phyloP scores from a whole-genome alignment of 345 rosid species.

The Physaria fendleri region DNA sequence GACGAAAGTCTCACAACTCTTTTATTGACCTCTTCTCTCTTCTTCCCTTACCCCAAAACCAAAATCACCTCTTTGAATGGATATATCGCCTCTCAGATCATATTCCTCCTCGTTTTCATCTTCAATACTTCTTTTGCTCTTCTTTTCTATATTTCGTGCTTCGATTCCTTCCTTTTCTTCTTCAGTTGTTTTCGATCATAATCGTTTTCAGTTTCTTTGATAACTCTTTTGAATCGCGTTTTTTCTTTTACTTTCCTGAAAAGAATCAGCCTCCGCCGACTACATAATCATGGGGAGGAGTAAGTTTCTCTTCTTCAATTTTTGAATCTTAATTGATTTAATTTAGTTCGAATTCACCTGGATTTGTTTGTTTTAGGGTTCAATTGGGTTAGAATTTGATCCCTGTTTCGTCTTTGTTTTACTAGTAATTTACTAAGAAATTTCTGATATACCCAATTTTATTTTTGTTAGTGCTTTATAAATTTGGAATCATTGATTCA shows the following conservation, averaged over 20 bases:
- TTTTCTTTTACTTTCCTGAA: not conserved
- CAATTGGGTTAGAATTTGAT: not conserved
- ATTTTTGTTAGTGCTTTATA: not conserved
- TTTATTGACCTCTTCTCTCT: slow-evolving; percentile 9
- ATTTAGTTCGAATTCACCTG: slow-evolving; percentile 1
- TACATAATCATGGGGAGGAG: slow-evolving; percentile 60
- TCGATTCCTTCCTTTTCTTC: slow-evolving; percentile 24
- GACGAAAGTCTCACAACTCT: slow-evolving; percentile 17
- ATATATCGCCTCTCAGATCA: slow-evolving; percentile 40
- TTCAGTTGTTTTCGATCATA: slow-evolving; percentile 12
- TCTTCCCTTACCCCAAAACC: not conserved
- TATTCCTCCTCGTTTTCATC: slow-evolving; percentile 1
- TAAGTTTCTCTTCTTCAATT: slow-evolving; percentile 28
- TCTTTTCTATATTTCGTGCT: slow-evolving; percentile 17
- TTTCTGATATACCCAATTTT: not conserved
- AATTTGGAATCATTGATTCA: not conserved
- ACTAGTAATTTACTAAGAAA: not conserved
- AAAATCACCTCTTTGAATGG: slow-evolving; percentile 47
- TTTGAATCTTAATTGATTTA: not conserved
- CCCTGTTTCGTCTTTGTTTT: not conserved
- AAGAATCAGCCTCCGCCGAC: slow-evolving; percentile 18
- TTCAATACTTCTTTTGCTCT: slow-evolving; percentile 12
- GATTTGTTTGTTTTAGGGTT: slow-evolving; percentile 5
- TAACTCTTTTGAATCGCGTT: slow-evolving; percentile 31
- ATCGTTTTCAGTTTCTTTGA: slow-evolving; percentile 31